These are phyloP conservation scores for Rubus parviflorus DNA, from an alignment of 306 rosid species.

Conservation along the genomic window DNA sequence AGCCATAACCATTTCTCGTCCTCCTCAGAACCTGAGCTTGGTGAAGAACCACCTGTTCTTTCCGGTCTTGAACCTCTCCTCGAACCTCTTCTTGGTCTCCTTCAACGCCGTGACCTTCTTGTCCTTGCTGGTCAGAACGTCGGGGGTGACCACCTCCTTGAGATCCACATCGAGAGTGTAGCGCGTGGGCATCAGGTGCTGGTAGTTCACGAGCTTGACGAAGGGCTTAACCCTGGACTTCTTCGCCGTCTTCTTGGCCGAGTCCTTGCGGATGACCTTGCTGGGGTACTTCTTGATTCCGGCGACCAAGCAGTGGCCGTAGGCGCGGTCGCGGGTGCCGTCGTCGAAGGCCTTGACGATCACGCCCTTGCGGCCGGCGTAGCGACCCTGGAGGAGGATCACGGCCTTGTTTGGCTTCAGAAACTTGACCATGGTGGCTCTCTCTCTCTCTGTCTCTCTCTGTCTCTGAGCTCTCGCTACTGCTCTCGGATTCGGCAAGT, in stretches of 20 bases:
- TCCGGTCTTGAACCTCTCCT: conserved; percentile 54
- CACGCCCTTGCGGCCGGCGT: conserved; percentile 55
- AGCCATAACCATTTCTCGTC: background rate
- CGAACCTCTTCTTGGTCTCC: conserved; percentile 47
- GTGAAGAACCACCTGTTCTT: conserved; percentile 59
- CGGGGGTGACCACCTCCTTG: conserved; percentile 40
- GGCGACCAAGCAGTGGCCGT: conserved; percentile 51
- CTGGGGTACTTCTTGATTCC: conserved; percentile 50
- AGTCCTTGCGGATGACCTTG: conserved; percentile 50
- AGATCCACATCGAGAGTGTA: conserved; percentile 54
- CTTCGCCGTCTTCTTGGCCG: conserved; percentile 53
- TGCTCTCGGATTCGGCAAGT: too few relatives aligned
- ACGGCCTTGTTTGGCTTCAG: conserved; percentile 50
- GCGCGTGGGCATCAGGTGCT: conserved; percentile 48
- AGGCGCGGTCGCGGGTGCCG: conserved; percentile 48
- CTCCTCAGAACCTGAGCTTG: conserved; percentile 45
- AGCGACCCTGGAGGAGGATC: conserved; percentile 48
- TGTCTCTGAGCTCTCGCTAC: too few relatives aligned
- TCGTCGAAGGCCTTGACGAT: conserved; percentile 49
- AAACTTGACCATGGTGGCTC: conserved; percentile 42
- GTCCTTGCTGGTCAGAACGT: conserved; percentile 37
- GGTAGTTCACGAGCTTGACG: conserved; percentile 51
- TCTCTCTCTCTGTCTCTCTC: background rate
- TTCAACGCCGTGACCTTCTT: conserved; percentile 44
- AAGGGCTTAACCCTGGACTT: conserved; percentile 50